phyloP scores from a whole-genome alignment of 2,329 filamentous ascomycete species.

The Thermomyces lanuginosus region DNA sequence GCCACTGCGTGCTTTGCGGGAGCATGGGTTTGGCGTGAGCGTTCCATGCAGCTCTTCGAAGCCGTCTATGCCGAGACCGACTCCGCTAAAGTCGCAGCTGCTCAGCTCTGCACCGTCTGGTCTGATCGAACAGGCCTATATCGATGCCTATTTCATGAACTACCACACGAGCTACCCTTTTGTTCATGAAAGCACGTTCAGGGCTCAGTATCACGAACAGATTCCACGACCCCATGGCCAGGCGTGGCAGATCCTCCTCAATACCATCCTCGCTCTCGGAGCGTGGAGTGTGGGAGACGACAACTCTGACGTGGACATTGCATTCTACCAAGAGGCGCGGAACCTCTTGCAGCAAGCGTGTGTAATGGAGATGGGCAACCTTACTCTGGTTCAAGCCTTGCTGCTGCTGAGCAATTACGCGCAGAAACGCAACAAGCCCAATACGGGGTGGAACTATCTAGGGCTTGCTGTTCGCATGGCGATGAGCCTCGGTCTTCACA shows the following conservation, averaged over 20 bases:
- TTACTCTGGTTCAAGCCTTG: constrained; percentile 34
- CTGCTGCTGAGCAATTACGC: constrained; percentile 34
- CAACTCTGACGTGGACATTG: constrained; percentile 28
- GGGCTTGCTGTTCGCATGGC: constrained; percentile 35
- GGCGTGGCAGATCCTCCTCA: constrained; percentile 31
- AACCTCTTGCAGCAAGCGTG: constrained; percentile 29
- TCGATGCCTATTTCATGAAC: constrained; percentile 32
- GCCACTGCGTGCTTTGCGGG: constrained; percentile 21
- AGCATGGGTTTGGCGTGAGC: constrained; percentile 25
- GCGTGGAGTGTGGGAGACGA: constrained; percentile 28
- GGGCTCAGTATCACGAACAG: constrained; percentile 31
- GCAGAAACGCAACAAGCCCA: constrained; percentile 36
- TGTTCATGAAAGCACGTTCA: constrained; percentile 32
- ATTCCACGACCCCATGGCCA: constrained; percentile 26
- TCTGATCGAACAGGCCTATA: constrained; percentile 24
- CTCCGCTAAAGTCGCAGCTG: constrained; percentile 23
- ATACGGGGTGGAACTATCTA: constrained; percentile 34
- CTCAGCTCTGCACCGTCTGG: constrained; percentile 23
- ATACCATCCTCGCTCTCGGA: constrained; percentile 31
- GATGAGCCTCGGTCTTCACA: constrained; percentile 35
- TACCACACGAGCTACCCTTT: constrained; percentile 34
- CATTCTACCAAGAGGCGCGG: constrained; percentile 32
- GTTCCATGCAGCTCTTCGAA: constrained; percentile 17
- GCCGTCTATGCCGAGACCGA: constrained; percentile 11
- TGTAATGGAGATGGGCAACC: constrained; percentile 33